phyloP scores from a whole-genome alignment of 768 basidiomycete genomes.

The Saitozyma sp. region DNA sequence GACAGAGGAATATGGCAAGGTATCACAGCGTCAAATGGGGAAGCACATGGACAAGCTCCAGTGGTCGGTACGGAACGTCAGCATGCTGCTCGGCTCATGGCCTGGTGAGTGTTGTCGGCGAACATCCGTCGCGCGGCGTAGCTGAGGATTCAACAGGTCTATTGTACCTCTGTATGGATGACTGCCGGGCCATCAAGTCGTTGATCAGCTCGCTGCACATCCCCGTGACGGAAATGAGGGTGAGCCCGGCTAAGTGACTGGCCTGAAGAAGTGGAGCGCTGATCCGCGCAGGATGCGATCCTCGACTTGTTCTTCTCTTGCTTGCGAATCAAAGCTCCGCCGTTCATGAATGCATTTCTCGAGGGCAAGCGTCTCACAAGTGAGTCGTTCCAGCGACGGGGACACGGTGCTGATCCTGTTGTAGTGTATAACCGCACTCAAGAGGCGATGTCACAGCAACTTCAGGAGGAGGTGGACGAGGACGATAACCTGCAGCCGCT shows the following conservation, averaged over 20 bases:
- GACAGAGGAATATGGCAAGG: slow-evolving; percentile 89
- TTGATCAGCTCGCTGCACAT: slow-evolving; percentile 82
- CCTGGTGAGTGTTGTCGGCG: slow-evolving; percentile 64
- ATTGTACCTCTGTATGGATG: slow-evolving; percentile 90
- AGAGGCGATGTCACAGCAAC: slow-evolving; percentile 19
- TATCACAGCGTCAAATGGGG: slow-evolving; percentile 50
- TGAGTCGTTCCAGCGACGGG: slow-evolving; percentile 52
- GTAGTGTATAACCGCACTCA: slow-evolving; percentile 45
- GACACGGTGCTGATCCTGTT: background rate
- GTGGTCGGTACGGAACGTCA: slow-evolving; percentile 72
- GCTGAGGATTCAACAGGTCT: slow-evolving; percentile 59
- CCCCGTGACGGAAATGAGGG: slow-evolving; percentile 81
- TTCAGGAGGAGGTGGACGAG: slow-evolving; percentile 24
- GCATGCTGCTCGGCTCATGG: slow-evolving; percentile 85
- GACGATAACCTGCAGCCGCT: slow-evolving; percentile 59
- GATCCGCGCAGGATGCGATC: slow-evolving; percentile 70
- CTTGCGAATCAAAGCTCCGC: slow-evolving; percentile 84
- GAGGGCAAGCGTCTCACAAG: slow-evolving; percentile 84
- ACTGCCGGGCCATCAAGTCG: slow-evolving; percentile 79
- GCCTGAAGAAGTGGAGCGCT: slow-evolving; percentile 1
- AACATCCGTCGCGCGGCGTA: background rate
- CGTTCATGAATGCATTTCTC: slow-evolving; percentile 91
- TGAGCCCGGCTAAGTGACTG: slow-evolving; percentile 53
- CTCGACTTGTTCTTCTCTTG: slow-evolving; percentile 93
- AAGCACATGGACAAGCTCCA: slow-evolving; percentile 78